These are phyloP conservation scores for Emmonsiellopsis sp. DNA, from an alignment of 2,329 filamentous ascomycete genomes.

Conservation along the genomic window DNA sequence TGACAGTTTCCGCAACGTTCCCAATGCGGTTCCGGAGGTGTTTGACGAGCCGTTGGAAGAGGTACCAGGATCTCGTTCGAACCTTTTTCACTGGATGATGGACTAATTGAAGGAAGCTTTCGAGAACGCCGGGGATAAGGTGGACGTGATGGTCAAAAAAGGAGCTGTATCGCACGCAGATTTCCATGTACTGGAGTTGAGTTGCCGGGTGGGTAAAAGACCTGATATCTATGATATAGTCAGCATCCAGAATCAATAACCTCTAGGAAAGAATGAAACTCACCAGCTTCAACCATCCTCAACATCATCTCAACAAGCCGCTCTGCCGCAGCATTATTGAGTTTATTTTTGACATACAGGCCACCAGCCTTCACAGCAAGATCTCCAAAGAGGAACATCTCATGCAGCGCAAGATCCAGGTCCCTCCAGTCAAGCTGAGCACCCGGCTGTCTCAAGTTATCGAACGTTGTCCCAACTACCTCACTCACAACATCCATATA, in stretches of 20 bases:
- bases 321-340: slow-evolving; percentile 68
- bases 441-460: slow-evolving; percentile 64
- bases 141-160: slow-evolving; percentile 82
- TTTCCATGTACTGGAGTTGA: slow-evolving; percentile 95
- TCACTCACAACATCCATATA: slow-evolving; percentile 84
- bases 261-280: slow-evolving; percentile 26
- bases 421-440: slow-evolving; percentile 85
- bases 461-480: slow-evolving; percentile 79
- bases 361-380: slow-evolving; percentile 82
- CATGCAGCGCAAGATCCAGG: slow-evolving; percentile 82
- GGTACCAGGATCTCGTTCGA: slow-evolving; percentile 87
- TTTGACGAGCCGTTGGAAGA: slow-evolving; percentile 88
- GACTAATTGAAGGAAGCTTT: slow-evolving; percentile 82
- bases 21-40: slow-evolving; percentile 75
- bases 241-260: slow-evolving; percentile 6
- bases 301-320: slow-evolving; percentile 85
- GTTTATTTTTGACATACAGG: slow-evolving; percentile 74
- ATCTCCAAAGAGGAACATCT: slow-evolving; percentile 94
- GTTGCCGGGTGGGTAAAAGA: slow-evolving; percentile 84
- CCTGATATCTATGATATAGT: slow-evolving; percentile 55
- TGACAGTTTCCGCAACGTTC: slow-evolving; percentile 82
- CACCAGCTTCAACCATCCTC: slow-evolving; percentile 88
- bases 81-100: slow-evolving; percentile 84
- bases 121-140: slow-evolving; percentile 75
- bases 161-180: slow-evolving; percentile 83